Conservation (phyloP, 2,329 filamentous ascomycete genomes). For the Colletotrichum tofieldiae region DNA sequence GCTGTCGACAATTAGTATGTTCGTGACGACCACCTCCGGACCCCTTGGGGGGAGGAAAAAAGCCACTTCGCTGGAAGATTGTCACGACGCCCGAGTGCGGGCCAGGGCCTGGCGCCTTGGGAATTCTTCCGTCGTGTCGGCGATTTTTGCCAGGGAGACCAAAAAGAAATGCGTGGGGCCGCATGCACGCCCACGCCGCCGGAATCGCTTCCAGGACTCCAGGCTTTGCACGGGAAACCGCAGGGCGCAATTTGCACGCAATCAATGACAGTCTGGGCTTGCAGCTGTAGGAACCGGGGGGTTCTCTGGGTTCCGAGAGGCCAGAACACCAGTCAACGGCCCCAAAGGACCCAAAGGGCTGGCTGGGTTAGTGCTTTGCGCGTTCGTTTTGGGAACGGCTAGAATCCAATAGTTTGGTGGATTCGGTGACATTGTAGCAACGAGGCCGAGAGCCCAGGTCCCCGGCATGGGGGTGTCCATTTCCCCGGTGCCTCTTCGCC, state of each 20-base stretch:
- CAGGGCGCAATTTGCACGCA: not conserved
- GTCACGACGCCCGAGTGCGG: constrained; percentile 39
- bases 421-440: not conserved
- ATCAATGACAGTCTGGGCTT: constrained; percentile 27
- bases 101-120: constrained; percentile 12
- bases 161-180: constrained; percentile 8
- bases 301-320: not conserved
- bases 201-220: constrained; percentile 9
- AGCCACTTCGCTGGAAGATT: constrained; percentile 38
- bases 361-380: constrained; percentile 3
- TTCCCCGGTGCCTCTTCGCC: not conserved
- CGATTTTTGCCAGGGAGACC: constrained; percentile 27
- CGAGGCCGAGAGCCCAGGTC: not conserved
- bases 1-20: constrained; percentile 5
- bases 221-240: not conserved
- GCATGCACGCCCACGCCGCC: constrained; percentile 13
- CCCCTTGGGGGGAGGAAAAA: not conserved
- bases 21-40: not conserved
- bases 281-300: constrained; percentile 7
- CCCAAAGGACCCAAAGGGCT: not conserved
- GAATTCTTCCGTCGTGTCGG: constrained; percentile 42
- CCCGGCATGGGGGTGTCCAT: not conserved
- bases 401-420: constrained; percentile 25
- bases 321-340: not conserved
- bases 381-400: constrained; percentile 1